Percentiles rank a stretch among this genome's conserved stretches.
Conservation (phyloP, 345 rosid species). For the Fremontodendron californicum region DNA sequence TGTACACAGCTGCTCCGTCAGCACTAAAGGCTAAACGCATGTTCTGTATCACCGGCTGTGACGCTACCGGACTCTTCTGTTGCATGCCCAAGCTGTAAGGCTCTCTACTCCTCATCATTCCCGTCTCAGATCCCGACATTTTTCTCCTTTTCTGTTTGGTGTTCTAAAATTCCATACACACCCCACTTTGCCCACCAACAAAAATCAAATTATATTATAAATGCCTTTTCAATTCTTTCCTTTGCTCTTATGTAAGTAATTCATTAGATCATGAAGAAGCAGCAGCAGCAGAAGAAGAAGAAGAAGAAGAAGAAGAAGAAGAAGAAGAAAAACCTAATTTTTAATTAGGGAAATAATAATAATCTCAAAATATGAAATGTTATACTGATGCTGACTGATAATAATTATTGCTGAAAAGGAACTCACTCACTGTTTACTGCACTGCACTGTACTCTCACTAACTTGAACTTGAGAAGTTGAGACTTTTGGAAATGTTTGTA, state of each 20-base stretch:
- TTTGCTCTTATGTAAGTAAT: not conserved
- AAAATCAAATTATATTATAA: not conserved
- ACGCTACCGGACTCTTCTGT: constrained; percentile 23
- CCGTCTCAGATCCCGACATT: constrained; percentile 61
- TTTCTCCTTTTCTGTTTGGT: not conserved
- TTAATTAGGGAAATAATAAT: not conserved
- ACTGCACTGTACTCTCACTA: not conserved
- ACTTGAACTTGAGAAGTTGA: not conserved
- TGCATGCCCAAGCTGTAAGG: constrained; percentile 27
- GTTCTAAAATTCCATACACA: constrained; percentile 19
- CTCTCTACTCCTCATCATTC: constrained; percentile 45
- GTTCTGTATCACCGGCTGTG: constrained; percentile 38
- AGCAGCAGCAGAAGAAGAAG: not conserved
- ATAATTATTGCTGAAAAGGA: not conserved
- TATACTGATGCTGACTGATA: not conserved
- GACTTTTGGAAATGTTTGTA: not conserved
- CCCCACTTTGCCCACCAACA: not conserved
- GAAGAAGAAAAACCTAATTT: not conserved
- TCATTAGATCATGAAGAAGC: not conserved
- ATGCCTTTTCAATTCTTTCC: not conserved
- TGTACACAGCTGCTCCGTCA: constrained; percentile 48
- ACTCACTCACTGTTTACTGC: not conserved
- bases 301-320: too few relatives aligned
- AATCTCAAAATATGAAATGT: not conserved
- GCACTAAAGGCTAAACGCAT: constrained; percentile 49